Conservation (phyloP, 1,284 basidiomycete genomes). For the Malassezia brasiliensis region DNA sequence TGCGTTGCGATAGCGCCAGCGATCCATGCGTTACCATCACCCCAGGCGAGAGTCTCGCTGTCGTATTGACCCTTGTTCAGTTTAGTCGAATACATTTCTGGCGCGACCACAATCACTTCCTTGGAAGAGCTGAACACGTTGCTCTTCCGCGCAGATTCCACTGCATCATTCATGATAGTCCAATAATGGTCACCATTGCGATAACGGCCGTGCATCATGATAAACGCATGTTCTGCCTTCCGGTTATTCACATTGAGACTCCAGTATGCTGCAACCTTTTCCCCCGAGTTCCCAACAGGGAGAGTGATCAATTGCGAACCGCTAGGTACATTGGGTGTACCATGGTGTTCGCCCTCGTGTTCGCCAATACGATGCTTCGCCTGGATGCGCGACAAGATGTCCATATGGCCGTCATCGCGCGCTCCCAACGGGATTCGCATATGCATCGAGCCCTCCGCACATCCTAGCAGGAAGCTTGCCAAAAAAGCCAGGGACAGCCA, state of each 20-base stretch:
- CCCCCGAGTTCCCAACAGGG: constrained; percentile 17
- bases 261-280: constrained; percentile 32
- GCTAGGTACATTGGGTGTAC: constrained; percentile 19
- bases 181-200: constrained; percentile 36
- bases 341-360: constrained; percentile 20
- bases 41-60: constrained; percentile 32
- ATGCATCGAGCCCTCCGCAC: too few relatives aligned
- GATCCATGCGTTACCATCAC: constrained; percentile 41
- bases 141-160: constrained; percentile 23
- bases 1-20: constrained; percentile 37
- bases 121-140: constrained; percentile 18
- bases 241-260: constrained; percentile 17
- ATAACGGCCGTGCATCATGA: constrained; percentile 43
- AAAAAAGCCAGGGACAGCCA: too few relatives aligned
- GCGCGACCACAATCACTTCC: constrained; percentile 35
- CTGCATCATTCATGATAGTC: constrained; percentile 30
- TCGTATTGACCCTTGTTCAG: constrained; percentile 36
- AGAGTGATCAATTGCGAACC: constrained; percentile 26
- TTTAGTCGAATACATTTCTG: constrained; percentile 32
- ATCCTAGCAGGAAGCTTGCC: too few relatives aligned
- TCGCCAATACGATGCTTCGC: neutral
- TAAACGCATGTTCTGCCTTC: constrained; percentile 29
- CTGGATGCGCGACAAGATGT: constrained; percentile 4
- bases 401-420: neutral
- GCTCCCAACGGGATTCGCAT: too few relatives aligned